Conservation (phyloP, 768 basidiomycete species). For the Terana coerulea region DNA sequence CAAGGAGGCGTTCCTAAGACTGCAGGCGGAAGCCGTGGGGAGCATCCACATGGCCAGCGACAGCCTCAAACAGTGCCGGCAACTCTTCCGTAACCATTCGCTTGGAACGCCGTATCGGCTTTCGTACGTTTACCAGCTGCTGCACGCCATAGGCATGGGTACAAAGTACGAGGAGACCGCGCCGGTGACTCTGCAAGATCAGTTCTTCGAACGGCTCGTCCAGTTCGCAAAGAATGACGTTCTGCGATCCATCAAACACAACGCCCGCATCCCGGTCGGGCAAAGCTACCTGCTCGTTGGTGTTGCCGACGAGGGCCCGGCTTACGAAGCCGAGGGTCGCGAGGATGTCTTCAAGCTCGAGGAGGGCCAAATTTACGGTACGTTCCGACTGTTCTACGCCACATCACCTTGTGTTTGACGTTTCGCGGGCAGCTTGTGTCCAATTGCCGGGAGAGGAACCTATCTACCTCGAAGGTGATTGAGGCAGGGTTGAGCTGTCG, state of each 20-base stretch:
- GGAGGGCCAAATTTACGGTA: slow-evolving; percentile 67
- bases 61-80: slow-evolving; percentile 44
- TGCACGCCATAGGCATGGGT: slow-evolving; percentile 33
- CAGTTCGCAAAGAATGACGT: slow-evolving; percentile 51
- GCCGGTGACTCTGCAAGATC: slow-evolving; percentile 12
- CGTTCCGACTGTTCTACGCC: slow-evolving; percentile 11
- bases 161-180: slow-evolving; percentile 13
- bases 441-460: slow-evolving; percentile 50
- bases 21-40: slow-evolving; percentile 59
- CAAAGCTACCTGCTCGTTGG: slow-evolving; percentile 71
- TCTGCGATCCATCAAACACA: slow-evolving; percentile 70
- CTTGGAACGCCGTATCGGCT: slow-evolving; percentile 48
- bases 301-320: slow-evolving; percentile 78
- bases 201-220: slow-evolving; percentile 23
- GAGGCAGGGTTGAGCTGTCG: slow-evolving; percentile 36
- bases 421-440: slow-evolving; percentile 47
- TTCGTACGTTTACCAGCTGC: slow-evolving; percentile 43
- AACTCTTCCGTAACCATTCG: slow-evolving; percentile 45
- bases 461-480: slow-evolving; percentile 55
- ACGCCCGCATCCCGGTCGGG: slow-evolving; percentile 69
- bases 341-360: slow-evolving; percentile 51
- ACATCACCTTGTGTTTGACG: neutral
- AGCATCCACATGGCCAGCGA: slow-evolving; percentile 58
- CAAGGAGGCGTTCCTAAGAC: slow-evolving; percentile 49
- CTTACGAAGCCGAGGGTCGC: slow-evolving; percentile 47